phyloP scores from a whole-genome alignment of 768 basidiomycete genomes.

The Trametes cinnabarina region DNA sequence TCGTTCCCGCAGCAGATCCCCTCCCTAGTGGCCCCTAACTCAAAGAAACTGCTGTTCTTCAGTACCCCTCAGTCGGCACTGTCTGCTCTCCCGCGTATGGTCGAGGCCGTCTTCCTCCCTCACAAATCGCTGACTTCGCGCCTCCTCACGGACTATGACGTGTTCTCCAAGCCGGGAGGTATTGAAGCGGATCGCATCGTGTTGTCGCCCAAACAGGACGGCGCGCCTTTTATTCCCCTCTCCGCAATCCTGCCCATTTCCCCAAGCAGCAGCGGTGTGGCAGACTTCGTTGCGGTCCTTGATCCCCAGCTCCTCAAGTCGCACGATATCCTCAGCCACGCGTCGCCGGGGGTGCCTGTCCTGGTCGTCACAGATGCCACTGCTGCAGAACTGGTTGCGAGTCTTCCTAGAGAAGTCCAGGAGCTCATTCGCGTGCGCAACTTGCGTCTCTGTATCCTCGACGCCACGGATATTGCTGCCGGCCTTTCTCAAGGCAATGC shows the following conservation, averaged over 20 bases:
- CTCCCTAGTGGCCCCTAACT: constrained; percentile 25
- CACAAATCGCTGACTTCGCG: constrained; percentile 54
- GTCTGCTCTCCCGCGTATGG: constrained; percentile 45
- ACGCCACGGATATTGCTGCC: constrained; percentile 53
- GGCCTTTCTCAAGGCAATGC: constrained; percentile 37
- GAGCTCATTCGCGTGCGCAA: constrained; percentile 48
- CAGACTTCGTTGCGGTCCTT: constrained; percentile 73
- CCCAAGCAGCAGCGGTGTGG: constrained; percentile 41
- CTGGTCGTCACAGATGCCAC: constrained; percentile 79
- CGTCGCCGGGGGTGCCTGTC: constrained; percentile 65
- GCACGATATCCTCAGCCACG: constrained; percentile 67
- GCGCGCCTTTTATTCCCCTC: constrained; percentile 47
- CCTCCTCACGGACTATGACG: constrained; percentile 68
- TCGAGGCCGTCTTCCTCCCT: constrained; percentile 57
- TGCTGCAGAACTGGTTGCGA: constrained; percentile 66
- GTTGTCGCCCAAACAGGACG: constrained; percentile 48
- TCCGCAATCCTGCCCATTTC: constrained; percentile 58
- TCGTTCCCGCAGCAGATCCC: constrained; percentile 27
- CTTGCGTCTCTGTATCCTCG: constrained; percentile 57
- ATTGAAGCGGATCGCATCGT: constrained; percentile 67
- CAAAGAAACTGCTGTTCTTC: constrained; percentile 59
- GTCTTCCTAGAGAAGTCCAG: constrained; percentile 53
- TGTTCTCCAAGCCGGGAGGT: constrained; percentile 70
- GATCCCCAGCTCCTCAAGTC: constrained; percentile 78
- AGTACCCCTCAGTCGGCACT: constrained; percentile 55